Evolutionary conservation across 805 yeast genomes (phyloP).

Genomic region (Isabelozyma pseudorhagii): DNA sequence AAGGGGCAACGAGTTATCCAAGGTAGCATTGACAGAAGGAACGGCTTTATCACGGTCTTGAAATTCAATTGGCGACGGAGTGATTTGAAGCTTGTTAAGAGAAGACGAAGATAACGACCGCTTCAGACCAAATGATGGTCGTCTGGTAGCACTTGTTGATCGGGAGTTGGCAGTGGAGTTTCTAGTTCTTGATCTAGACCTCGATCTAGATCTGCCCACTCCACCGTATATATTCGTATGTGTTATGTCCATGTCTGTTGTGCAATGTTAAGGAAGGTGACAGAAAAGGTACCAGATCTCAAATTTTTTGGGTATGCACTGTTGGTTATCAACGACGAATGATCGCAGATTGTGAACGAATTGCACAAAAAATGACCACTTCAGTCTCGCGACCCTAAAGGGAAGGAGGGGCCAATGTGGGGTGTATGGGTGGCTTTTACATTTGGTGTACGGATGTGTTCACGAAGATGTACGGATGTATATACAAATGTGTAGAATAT

Average conservation of each 20-base stretch:
- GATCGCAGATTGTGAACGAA: neutral
- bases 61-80: constrained; percentile 23
- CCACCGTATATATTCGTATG: constrained; percentile 10
- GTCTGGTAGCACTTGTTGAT: constrained; percentile 29
- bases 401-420: neutral
- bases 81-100: constrained; percentile 21
- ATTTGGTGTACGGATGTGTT: neutral
- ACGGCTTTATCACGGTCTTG: constrained; percentile 31
- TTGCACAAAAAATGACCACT: neutral
- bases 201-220: constrained; percentile 31
- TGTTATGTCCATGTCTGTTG: constrained; percentile 9
- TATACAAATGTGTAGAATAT: neutral
- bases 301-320: too few species aligned
- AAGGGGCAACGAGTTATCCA: constrained; percentile 77
- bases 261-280: too few species aligned
- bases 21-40: constrained; percentile 52
- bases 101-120: constrained; percentile 36
- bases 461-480: neutral
- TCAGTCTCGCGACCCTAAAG: neutral
- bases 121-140: constrained; percentile 30
- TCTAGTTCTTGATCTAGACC: constrained; percentile 35
- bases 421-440: neutral
- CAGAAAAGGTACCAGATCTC: neutral
- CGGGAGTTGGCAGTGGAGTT: constrained; percentile 31
- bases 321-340: neutral